Evolutionary conservation across 1,284 basidiomycete genomes (phyloP).

Genomic region (Cutaneotrichosporon sp.): DNA sequence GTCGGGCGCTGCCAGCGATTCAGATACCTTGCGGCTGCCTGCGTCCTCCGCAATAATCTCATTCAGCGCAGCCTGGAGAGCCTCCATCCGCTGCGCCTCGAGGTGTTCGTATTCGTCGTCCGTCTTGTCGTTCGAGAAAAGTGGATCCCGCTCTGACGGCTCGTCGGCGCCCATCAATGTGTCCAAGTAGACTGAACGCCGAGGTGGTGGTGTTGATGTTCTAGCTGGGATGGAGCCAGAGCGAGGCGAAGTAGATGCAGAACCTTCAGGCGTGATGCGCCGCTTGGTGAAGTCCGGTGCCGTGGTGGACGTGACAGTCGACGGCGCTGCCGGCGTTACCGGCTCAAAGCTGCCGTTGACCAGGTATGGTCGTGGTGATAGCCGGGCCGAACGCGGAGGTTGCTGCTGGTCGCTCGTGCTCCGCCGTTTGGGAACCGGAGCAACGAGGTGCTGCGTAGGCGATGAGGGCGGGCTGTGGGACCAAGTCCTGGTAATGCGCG

Average conservation of each 20-base stretch:
- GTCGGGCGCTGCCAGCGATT: neutral
- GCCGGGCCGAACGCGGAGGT: neutral
- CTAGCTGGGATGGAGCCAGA: neutral
- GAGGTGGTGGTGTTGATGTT: constrained; percentile 5
- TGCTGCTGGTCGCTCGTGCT: constrained; percentile 4
- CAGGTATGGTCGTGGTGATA: constrained; percentile 18
- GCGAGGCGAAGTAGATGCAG: neutral
- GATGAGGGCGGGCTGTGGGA: constrained; percentile 9
- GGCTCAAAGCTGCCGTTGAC: constrained; percentile 36
- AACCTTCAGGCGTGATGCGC: constrained; percentile 19
- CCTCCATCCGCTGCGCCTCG: constrained; percentile 72
- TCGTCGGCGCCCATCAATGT: constrained; percentile 39
- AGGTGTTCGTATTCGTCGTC: constrained; percentile 51
- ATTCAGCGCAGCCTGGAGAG: constrained; percentile 87
- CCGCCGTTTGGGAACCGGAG: neutral
- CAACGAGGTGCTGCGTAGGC: neutral
- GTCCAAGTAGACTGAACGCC: constrained; percentile 41
- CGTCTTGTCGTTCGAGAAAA: constrained; percentile 37
- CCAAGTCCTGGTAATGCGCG: constrained; percentile 5
- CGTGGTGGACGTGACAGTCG: constrained; percentile 5
- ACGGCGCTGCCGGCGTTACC: constrained; percentile 25
- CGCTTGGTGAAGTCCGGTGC: constrained; percentile 13
- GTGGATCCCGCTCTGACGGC: constrained; percentile 56
- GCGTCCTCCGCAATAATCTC: constrained; percentile 83
- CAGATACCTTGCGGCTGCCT: constrained; percentile 4